Conservation (phyloP, 768 basidiomycete species). For the Hortiboletus campestris region DNA sequence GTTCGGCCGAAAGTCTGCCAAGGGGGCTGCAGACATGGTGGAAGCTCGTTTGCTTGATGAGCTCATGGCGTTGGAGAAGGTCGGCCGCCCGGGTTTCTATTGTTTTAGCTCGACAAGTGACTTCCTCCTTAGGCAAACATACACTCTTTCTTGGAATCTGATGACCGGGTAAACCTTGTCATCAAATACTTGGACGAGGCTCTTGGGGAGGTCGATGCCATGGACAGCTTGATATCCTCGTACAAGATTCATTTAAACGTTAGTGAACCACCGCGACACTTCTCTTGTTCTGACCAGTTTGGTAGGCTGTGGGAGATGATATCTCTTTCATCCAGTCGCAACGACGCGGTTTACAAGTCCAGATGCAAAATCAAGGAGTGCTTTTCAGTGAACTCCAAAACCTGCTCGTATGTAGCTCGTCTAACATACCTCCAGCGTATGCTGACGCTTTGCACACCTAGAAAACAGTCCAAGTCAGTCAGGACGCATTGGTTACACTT, state of each 20-base stretch:
- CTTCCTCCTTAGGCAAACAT: slow-evolving; percentile 68
- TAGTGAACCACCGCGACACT: slow-evolving; percentile 28
- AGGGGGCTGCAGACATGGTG: slow-evolving; percentile 85
- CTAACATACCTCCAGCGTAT: background rate
- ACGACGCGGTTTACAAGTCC: slow-evolving; percentile 94
- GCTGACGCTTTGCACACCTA: slow-evolving; percentile 29
- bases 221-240: slow-evolving; percentile 85
- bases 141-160: slow-evolving; percentile 94
- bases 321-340: slow-evolving; percentile 95
- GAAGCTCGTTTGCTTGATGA: slow-evolving; percentile 89
- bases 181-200: slow-evolving; percentile 89
- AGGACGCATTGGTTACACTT: slow-evolving; percentile 67
- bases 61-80: slow-evolving; percentile 90
- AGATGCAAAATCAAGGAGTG: slow-evolving; percentile 91
- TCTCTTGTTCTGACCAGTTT: slow-evolving; percentile 11
- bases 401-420: slow-evolving; percentile 57
- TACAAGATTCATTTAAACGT: slow-evolving; percentile 98
- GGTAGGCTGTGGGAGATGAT: slow-evolving; percentile 89
- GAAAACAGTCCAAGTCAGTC: slow-evolving; percentile 95
- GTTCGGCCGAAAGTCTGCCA: slow-evolving; percentile 59
- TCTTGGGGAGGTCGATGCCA: slow-evolving; percentile 80
- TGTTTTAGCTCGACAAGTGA: background rate
- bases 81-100: slow-evolving; percentile 30
- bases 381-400: slow-evolving; percentile 85
- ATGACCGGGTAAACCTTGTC: slow-evolving; percentile 85